phyloP scores from a whole-genome alignment of 495 filamentous ascomycete genomes.

The Penicillium nucicola region DNA sequence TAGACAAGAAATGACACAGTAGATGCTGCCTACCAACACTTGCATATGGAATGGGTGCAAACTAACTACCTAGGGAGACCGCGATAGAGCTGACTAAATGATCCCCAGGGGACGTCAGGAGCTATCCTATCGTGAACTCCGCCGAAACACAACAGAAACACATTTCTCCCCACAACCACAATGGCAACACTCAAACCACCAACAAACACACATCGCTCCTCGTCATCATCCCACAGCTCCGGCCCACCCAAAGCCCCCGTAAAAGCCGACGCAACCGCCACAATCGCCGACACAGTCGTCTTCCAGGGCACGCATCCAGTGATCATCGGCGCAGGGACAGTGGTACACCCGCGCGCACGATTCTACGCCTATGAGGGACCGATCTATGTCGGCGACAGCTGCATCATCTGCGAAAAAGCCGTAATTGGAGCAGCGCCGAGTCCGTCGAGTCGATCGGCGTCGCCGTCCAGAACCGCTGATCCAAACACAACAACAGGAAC shows the following conservation, averaged over 20 bases:
- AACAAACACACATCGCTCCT: conserved; percentile 20
- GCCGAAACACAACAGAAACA: not conserved
- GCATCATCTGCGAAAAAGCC: conserved; percentile 73
- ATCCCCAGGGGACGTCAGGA: too few species aligned
- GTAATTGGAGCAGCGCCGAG: conserved; percentile 51
- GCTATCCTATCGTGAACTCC: not conserved
- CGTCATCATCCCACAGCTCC: conserved; percentile 21
- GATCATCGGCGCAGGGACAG: conserved; percentile 63
- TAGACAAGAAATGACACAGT: too few species aligned
- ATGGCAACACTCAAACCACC: conserved; percentile 31
- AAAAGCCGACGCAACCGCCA: conserved; percentile 64
- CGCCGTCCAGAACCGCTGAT: conserved; percentile 6
- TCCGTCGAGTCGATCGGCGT: conserved; percentile 13
- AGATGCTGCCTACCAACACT: too few species aligned
- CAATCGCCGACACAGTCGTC: conserved; percentile 71
- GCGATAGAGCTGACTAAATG: too few species aligned
- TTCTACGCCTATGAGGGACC: conserved; percentile 67
- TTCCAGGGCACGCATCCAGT: conserved; percentile 72
- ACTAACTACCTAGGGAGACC: too few species aligned
- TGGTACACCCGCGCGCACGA: conserved; percentile 78
- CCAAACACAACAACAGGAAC: not conserved
- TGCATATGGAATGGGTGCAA: too few species aligned
- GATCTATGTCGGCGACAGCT: conserved; percentile 67
- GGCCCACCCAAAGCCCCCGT: conserved; percentile 52
- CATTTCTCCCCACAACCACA: conserved; percentile 4